Conservation (phyloP, 2,329 filamentous ascomycete genomes). For the Cladosporium sp. region DNA sequence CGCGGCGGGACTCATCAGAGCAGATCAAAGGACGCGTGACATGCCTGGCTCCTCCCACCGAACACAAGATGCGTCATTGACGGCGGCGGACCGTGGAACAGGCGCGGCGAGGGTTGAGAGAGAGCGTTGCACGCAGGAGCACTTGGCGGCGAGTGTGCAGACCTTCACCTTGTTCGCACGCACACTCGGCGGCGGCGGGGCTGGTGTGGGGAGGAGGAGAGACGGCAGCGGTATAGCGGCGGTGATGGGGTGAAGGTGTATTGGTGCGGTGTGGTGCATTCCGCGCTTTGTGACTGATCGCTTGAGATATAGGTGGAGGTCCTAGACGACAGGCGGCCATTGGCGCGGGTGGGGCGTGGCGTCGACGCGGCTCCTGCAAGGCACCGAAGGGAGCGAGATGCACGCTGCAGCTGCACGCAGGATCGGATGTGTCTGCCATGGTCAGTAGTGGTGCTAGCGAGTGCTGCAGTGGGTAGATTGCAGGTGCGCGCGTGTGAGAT, state of each 20-base stretch:
- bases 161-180: neutral
- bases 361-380: conserved; percentile 33
- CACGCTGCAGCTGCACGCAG: conserved; percentile 12
- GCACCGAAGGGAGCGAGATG: conserved; percentile 21
- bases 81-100: neutral
- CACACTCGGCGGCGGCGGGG: conserved; percentile 16
- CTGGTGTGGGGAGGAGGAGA: neutral
- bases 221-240: neutral
- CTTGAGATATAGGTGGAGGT: conserved; percentile 20
- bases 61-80: conserved; percentile 7
- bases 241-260: conserved; percentile 8
- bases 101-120: neutral
- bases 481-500: neutral
- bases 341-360: conserved; percentile 27
- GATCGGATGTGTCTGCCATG: conserved; percentile 14
- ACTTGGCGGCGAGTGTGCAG: conserved; percentile 1
- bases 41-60: neutral
- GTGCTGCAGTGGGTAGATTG: conserved; percentile 9
- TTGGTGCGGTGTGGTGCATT: conserved; percentile 6
- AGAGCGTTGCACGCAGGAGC: conserved; percentile 7
- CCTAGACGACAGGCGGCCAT: conserved; percentile 11
- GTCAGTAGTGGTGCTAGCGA: neutral
- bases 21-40: conserved; percentile 6
- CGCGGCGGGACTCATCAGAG: neutral
- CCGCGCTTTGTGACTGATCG: conserved; percentile 20